A percentile compares a stretch with the other conserved stretches of the same genome.
Evolutionary conservation across 768 basidiomycete genomes (phyloP).

Genomic region (Boletus pseudopeckii): DNA sequence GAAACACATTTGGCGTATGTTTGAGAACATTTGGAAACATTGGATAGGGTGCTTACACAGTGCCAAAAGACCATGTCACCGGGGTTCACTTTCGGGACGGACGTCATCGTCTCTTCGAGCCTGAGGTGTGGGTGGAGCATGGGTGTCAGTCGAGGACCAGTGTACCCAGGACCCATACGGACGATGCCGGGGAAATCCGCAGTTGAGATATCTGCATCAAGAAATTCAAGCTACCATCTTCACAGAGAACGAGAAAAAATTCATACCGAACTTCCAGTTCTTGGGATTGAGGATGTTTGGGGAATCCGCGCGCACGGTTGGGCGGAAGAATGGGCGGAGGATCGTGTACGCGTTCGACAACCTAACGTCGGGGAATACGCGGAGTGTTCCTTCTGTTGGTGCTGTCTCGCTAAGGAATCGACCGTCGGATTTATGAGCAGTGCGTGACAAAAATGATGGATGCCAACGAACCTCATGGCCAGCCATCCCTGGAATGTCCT

Average conservation of each 20-base stretch:
- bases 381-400: slow-evolving; percentile 65
- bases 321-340: slow-evolving; percentile 73
- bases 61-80: slow-evolving; percentile 84
- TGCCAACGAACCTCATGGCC: slow-evolving; percentile 50
- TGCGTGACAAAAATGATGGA: background rate
- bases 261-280: slow-evolving; percentile 50
- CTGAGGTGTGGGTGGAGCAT: slow-evolving; percentile 64
- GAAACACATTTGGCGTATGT: background rate
- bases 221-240: slow-evolving; percentile 7
- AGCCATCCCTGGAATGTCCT: slow-evolving; percentile 79
- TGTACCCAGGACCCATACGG: slow-evolving; percentile 23
- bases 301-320: slow-evolving; percentile 38
- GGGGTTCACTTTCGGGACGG: slow-evolving; percentile 65
- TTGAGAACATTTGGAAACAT: background rate
- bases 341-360: slow-evolving; percentile 71
- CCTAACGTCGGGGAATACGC: slow-evolving; percentile 62
- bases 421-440: background rate
- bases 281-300: slow-evolving; percentile 44
- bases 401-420: slow-evolving; percentile 49
- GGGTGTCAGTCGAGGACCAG: slow-evolving; percentile 48
- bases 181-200: slow-evolving; percentile 53
- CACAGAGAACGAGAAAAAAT: slow-evolving; percentile 24
- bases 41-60: slow-evolving; percentile 38
- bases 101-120: slow-evolving; percentile 63
- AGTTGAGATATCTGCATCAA: slow-evolving; percentile 40